Base-by-base conservation (phyloP, 768 basidiomycete genomes). In the Leccinellum luteum region DNA sequence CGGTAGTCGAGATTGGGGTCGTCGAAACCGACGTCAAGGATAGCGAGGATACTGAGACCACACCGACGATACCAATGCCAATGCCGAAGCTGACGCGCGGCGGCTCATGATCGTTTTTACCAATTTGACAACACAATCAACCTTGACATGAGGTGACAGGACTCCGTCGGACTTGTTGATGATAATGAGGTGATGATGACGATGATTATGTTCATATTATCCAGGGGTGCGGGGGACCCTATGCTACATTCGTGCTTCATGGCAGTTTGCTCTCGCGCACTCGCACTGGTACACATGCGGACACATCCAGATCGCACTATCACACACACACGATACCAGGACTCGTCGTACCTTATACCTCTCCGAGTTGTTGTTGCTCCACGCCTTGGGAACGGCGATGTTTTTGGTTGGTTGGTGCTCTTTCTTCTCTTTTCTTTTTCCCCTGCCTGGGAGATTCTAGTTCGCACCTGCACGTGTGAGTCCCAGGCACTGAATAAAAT, bases 1-100 rank as follows among this genome's bases (percentile, higher is more conserved):
- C 75, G 4, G 62, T 69, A 31, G 48, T 76, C 5, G 75, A 76
- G 61, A 60, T 76, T 10, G 75, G 75, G 3, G 25, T 74, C 4
- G 62, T 62, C 4, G 61, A 69, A 28, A 64, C 70, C 1, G 30
- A 56, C 8, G 14, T 61, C 3, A 61, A 52, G 34, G 57, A 54
- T 9, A 44, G 54, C 6, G 60, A 56, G n/a, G 38, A 41, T 41
- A 9, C 9, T 5, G 38, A n/a, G 10, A 41, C n/a, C 38, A 41
- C 9, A 9, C 10, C 38, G n/a, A 41, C 38, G n/a, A 41, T 41
- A n/a, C n/a, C n/a, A 41, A 41, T 41, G 38, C n/a, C n/a, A 41
- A 41, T 4, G n/a, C n/a, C 38, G 38, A 41, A 41, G 38, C 38
- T 41, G 9, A 19, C n/a, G 38, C 38, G 38, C 38, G n/a, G n/a